Base-by-base conservation (phyloP, 768 basidiomycete species). In the Tylopilus subfusipes region DNA sequence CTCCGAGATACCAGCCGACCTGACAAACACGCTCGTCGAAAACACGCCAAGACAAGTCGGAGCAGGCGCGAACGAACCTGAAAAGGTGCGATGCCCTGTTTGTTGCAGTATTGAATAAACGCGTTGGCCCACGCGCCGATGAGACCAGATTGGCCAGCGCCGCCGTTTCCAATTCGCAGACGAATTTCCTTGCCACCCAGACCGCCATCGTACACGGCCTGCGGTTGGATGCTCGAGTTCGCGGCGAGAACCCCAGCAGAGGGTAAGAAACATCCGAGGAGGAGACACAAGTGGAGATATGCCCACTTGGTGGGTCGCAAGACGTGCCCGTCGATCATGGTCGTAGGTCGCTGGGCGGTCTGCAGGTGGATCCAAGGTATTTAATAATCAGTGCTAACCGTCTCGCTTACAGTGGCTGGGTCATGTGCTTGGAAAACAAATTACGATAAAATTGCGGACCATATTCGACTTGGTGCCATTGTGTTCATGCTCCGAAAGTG, bases 1-100 rank as follows among this genome's bases (percentile, higher is more conserved):
- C 82, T 6, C 79, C 80, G 22, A 82, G 67, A 62, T 78, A 78
- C 82, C 82, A 83, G 10, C 71, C 81, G 21, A 82, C 74, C 81
- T 82, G 50, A 13, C 40, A n/a, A 19, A 11, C 16, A 29, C 38
- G 18, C 19, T 34, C 22, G 34, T 48, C 38, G 33, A 27, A 31
- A n/a, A n/a, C n/a, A 5, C 5, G 25, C 30, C 24, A 5, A 12
- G 22, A 45, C 4, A 30, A n/a, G 8, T n/a, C 3, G 56, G 60
- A 33, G 67, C 42, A 52, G 77, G 75, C 8, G 70, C 68, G 36
- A 64, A 56, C 48, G 45, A 57, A 47, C 72, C 34, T 31, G 60
- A 55, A 42, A 67, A 42, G 47, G 76, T 71, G 55, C 60, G 65
- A 50, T 72, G 2, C 53, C 45, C 22, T 53, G 24, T 12, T 46